Base-by-base conservation (phyloP, 768 basidiomycete genomes). In the Kwoniella botswanensis region DNA sequence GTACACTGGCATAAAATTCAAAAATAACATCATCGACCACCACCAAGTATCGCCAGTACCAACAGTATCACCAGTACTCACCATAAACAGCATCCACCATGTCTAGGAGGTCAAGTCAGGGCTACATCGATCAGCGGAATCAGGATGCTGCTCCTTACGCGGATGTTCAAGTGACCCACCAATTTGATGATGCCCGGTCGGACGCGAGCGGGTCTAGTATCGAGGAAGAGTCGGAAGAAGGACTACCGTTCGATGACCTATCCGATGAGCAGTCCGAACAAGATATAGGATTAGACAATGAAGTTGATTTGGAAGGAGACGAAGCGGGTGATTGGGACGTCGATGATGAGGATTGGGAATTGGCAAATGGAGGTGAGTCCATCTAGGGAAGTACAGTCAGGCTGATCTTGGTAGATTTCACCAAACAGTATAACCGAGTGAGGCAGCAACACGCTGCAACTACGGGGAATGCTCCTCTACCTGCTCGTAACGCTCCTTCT, bases 351-450 rank as follows among this genome's bases (percentile, higher is more conserved):
- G 84, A 84, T 65, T 84, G 84, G 84, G 83, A 83, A 43, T 66
- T 83, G 1, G 78, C 82, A 3, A 77, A 83, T 73, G 78, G 82
- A 71, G 84, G 84, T 83, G 18, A 76, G 82, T 35, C 44, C n/a
- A 21, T 21, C 26, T 26, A 61, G n/a, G 18, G 21, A 55, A 65
- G 60, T 71, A 65, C 68, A 21, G 22, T 26, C 17, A 21, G 4
- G 53, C 52, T 46, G 13, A 41, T 26, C 10, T 35, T 53, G 71
- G 61, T 82, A 97, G 97, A 99, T 85, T 98, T 99, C 78, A 98
- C 97, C 43, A 98, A 98, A 84, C 94, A 98, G 78, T 99, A 92
- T 85, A 98, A 98, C 85, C 91, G 97, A 24, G 86, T 98, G 41
- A 86, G 92, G 61, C 95, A 98, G 82, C 93, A 98, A 82, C 90